phyloP scores from a whole-genome alignment of 1,284 basidiomycete genomes.

The Phylloboletellus chloephorus region DNA sequence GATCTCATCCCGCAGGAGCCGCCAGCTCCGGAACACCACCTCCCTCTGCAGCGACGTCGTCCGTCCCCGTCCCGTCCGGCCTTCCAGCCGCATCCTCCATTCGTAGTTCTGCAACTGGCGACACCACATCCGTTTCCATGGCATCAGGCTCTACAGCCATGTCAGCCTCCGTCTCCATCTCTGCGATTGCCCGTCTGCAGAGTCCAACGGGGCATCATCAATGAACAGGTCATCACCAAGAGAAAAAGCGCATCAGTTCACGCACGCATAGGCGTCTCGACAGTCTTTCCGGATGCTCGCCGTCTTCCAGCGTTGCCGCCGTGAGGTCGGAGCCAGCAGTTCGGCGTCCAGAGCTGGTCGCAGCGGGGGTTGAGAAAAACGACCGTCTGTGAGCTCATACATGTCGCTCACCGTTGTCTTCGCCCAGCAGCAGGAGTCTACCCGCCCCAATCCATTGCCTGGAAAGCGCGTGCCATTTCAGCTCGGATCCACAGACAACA shows the following conservation, averaged over 20 bases:
- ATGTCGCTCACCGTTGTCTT: constrained; percentile 46
- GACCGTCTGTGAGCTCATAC: neutral
- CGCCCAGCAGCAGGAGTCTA: constrained; percentile 51
- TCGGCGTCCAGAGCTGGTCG: constrained; percentile 46
- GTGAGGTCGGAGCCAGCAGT: constrained; percentile 40
- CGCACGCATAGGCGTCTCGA: constrained; percentile 45
- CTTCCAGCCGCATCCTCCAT: neutral
- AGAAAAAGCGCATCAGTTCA: constrained; percentile 6
- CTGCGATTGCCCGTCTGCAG: constrained; percentile 40
- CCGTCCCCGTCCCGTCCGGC: constrained; percentile 1
- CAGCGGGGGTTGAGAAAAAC: constrained; percentile 7
- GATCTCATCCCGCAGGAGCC: constrained; percentile 8
- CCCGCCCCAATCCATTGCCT: constrained; percentile 50
- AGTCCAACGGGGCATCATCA: constrained; percentile 4
- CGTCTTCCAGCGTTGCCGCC: constrained; percentile 49
- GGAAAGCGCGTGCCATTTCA: constrained; percentile 18
- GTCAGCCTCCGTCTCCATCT: constrained; percentile 44
- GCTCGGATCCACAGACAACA: neutral
- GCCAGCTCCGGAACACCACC: neutral
- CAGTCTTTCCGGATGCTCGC: constrained; percentile 40
- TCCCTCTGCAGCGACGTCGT: neutral
- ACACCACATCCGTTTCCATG: constrained; percentile 16
- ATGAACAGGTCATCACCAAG: neutral
- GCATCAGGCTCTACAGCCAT: constrained; percentile 6
- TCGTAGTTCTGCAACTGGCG: neutral